phyloP scores from a whole-genome alignment of 2,329 filamentous ascomycete genomes.

The Nothophaeocryptopus gaeumannii region DNA sequence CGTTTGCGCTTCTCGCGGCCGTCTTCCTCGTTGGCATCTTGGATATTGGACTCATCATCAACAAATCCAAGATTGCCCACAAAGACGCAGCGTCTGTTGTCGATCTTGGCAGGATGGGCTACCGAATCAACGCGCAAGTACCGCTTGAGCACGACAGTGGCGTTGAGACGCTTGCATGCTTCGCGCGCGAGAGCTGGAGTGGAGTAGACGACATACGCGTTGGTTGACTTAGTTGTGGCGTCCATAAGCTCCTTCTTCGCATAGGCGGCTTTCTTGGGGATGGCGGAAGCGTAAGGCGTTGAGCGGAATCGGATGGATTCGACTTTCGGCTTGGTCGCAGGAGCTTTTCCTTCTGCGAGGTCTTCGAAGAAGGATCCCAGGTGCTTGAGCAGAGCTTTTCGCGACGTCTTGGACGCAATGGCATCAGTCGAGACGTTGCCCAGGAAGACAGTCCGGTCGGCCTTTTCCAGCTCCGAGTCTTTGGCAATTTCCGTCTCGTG shows the following conservation, averaged over 20 bases:
- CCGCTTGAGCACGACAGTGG: conserved; percentile 75
- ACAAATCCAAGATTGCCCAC: conserved; percentile 96
- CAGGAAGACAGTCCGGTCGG: conserved; percentile 84
- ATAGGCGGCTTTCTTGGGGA: conserved; percentile 92
- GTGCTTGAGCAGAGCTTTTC: conserved; percentile 73
- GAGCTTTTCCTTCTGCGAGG: conserved; percentile 44
- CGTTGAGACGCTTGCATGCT: conserved; percentile 76
- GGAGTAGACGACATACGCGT: conserved; percentile 89
- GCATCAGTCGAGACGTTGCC: conserved; percentile 83
- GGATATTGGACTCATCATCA: conserved; percentile 76
- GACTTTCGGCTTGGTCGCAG: conserved; percentile 63
- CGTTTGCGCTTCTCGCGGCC: conserved; percentile 63
- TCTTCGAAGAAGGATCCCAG: conserved; percentile 69
- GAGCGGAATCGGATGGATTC: conserved; percentile 94
- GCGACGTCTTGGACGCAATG: conserved; percentile 76
- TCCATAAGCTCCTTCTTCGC: conserved; percentile 89
- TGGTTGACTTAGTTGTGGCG: conserved; percentile 85
- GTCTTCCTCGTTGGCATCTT: conserved; percentile 59
- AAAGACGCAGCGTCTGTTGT: conserved; percentile 89
- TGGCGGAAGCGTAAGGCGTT: conserved; percentile 73
- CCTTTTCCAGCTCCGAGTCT: conserved; percentile 71
- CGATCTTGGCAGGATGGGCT: conserved; percentile 77
- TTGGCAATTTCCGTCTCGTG: conserved; percentile 49
- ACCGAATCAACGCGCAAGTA: conserved; percentile 90
- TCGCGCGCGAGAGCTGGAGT: conserved; percentile 71